Evolutionary conservation across 805 yeast genomes (phyloP).

Genomic region (Kodamaea leandrae): DNA sequence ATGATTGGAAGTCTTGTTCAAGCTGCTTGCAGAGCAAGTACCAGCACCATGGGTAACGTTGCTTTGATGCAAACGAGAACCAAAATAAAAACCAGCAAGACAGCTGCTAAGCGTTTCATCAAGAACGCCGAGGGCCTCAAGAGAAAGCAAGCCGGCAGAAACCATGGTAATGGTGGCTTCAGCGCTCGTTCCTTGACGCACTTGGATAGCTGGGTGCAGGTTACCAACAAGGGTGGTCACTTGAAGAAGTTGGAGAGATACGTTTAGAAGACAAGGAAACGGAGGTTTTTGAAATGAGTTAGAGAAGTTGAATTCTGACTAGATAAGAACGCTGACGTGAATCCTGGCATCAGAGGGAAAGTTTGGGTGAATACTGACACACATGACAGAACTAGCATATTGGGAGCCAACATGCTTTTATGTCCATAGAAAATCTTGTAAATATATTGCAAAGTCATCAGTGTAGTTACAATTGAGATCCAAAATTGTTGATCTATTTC

Average conservation of each 20-base stretch:
- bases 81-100: slow-evolving; percentile 76
- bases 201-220: slow-evolving; percentile 58
- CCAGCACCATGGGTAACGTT: slow-evolving; percentile 18
- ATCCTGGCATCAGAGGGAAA: too few relatives aligned
- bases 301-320: too few relatives aligned
- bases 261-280: not conserved
- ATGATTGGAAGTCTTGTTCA: not conserved
- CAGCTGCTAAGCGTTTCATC: slow-evolving; percentile 85
- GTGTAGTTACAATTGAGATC: not conserved
- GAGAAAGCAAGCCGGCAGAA: slow-evolving; percentile 70
- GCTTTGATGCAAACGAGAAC: slow-evolving; percentile 37
- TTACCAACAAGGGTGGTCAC: slow-evolving; percentile 51
- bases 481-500: not conserved
- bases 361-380: too few relatives aligned
- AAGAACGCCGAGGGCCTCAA: slow-evolving; percentile 64
- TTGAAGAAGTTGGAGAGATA: slow-evolving; percentile 54
- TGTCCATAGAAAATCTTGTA: too few relatives aligned
- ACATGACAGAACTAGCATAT: too few relatives aligned
- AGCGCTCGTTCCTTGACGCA: slow-evolving; percentile 56
- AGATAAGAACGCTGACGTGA: too few relatives aligned
- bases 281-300: too few relatives aligned
- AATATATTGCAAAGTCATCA: not conserved
- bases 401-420: too few relatives aligned
- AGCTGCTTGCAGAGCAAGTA: slow-evolving; percentile 7
- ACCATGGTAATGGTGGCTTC: slow-evolving; percentile 93